Percentiles rank a stretch among this genome's conserved stretches.
Conservation (phyloP, 2,329 filamentous ascomycete species). For the Xylaria sp. region DNA sequence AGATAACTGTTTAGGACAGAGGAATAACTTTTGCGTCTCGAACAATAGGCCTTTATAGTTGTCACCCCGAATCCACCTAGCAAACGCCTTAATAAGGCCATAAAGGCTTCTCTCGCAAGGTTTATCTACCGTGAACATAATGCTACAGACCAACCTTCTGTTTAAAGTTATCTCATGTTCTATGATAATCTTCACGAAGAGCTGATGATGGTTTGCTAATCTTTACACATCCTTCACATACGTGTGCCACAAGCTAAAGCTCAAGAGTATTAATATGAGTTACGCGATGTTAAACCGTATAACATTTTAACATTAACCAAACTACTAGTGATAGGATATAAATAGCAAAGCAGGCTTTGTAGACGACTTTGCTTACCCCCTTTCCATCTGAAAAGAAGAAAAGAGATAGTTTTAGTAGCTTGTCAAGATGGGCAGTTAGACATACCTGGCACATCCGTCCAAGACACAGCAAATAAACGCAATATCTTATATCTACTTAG, state of each 20-base stretch:
- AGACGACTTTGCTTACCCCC: not conserved
- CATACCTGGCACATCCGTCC: not conserved
- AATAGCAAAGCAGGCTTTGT: no score
- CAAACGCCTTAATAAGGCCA: no score
- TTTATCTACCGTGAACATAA: no score
- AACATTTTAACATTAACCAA: not conserved
- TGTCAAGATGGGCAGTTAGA: not conserved
- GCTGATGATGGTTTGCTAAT: not conserved
- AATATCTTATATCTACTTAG: not conserved
- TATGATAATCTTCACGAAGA: no score
- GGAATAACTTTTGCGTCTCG: no score
- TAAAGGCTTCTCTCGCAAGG: no score
- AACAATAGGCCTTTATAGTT: no score
- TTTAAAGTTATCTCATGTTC: no score
- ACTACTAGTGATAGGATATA: not conserved
- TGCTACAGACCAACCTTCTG: no score
- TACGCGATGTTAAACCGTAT: not conserved
- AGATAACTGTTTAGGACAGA: no score
- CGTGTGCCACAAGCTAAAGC: not conserved
- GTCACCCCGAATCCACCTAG: no score
- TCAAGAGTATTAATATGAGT: not conserved
- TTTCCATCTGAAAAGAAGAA: no score
- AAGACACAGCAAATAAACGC: not conserved
- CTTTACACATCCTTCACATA: not conserved
- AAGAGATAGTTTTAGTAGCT: not conserved